A percentile compares a stretch with the other conserved stretches of the same genome.
Conservation (phyloP, 495 filamentous ascomycete species). For the Haplographium delicatum region DNA sequence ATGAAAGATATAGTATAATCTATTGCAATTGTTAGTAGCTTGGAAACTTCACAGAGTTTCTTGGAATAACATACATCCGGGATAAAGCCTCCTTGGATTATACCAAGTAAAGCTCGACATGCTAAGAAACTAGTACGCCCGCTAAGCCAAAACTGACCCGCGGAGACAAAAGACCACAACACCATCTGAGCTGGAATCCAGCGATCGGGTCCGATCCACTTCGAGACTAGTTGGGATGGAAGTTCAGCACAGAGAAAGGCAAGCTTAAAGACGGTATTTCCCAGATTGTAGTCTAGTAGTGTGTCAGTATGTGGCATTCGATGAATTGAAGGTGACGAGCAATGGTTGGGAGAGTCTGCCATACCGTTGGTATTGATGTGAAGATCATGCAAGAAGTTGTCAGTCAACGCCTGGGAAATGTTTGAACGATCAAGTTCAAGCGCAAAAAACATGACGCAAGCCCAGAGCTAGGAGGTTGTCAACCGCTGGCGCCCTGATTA, state of each 20-base stretch:
- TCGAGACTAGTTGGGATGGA: constrained; percentile 68
- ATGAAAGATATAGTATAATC: constrained; percentile 61
- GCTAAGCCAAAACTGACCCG: constrained; percentile 57
- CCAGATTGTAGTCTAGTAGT: constrained; percentile 60
- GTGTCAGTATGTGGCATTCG: too few species aligned
- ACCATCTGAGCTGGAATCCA: constrained; percentile 85
- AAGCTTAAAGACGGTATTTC: constrained; percentile 66
- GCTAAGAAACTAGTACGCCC: constrained; percentile 55
- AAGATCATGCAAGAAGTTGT: constrained; percentile 56
- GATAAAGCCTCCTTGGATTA: constrained; percentile 63
- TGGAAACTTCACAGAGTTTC: not conserved
- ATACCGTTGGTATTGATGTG: constrained; percentile 53
- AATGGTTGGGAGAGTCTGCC: not conserved
- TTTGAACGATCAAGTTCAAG: constrained; percentile 77
- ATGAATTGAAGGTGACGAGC: too few species aligned
- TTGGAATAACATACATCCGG: constrained; percentile 29
- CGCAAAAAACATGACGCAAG: constrained; percentile 63
- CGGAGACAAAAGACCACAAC: constrained; percentile 68
- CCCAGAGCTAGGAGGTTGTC: not conserved
- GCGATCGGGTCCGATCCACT: constrained; percentile 72
- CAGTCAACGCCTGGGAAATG: constrained; percentile 64
- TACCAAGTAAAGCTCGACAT: constrained; percentile 58
- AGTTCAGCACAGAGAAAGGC: constrained; percentile 65
- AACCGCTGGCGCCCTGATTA: too few species aligned
- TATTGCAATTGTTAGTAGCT: not conserved